phyloP scores from a whole-genome alignment of 2,329 filamentous ascomycete species.

The Myriangium duriaei region DNA sequence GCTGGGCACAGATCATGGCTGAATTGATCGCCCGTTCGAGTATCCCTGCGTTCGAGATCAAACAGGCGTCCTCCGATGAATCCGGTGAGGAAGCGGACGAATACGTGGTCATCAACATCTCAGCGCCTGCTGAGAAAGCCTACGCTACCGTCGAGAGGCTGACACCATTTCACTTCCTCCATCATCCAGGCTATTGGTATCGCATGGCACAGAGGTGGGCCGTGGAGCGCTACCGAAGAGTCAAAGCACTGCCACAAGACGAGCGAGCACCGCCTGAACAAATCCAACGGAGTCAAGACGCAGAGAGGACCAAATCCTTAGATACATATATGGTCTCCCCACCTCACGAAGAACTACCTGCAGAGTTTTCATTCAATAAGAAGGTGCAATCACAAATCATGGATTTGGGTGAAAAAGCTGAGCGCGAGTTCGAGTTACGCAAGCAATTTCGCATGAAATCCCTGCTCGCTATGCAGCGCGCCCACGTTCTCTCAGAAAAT shows the following conservation, averaged over 20 bases:
- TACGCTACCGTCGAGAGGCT: slow-evolving; percentile 36
- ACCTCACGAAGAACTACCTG: slow-evolving; percentile 42
- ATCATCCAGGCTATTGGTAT: slow-evolving; percentile 52
- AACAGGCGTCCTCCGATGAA: slow-evolving; percentile 2
- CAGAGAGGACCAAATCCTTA: slow-evolving; percentile 40
- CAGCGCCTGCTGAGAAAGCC: slow-evolving; percentile 39
- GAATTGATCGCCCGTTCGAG: slow-evolving; percentile 44
- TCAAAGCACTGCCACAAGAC: slow-evolving; percentile 45
- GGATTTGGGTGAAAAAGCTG: slow-evolving; percentile 35
- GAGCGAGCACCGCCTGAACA: slow-evolving; percentile 44
- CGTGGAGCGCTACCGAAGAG: slow-evolving; percentile 36
- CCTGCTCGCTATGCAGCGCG: slow-evolving; percentile 42
- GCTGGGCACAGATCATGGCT: slow-evolving; percentile 52
- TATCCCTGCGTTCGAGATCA: slow-evolving; percentile 32
- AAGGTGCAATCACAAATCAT: slow-evolving; percentile 41
- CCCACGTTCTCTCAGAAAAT: slow-evolving; percentile 39
- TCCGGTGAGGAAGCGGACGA: slow-evolving; percentile 12
- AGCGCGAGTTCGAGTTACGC: slow-evolving; percentile 37
- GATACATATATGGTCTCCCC: slow-evolving; percentile 50
- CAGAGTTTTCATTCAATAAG: slow-evolving; percentile 31
- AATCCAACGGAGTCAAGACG: slow-evolving; percentile 43
- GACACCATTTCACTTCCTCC: slow-evolving; percentile 46
- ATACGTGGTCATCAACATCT: slow-evolving; percentile 21
- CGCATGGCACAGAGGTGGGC: slow-evolving; percentile 41
- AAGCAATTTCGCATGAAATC: slow-evolving; percentile 44